Conservation (phyloP, 2,329 filamentous ascomycete species). For the Claviceps lovelessii region DNA sequence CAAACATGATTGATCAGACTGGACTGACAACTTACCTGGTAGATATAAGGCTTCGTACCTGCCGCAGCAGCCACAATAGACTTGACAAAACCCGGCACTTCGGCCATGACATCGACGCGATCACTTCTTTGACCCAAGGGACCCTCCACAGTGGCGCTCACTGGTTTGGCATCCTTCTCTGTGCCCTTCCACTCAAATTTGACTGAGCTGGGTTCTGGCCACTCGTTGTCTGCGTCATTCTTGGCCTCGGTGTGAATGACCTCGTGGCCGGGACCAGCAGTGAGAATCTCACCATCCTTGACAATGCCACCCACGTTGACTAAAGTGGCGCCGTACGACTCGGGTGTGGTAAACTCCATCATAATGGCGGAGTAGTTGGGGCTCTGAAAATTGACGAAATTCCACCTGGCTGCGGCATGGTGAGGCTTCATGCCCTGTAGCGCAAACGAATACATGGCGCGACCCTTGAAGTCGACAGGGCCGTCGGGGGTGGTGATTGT, state of each 20-base stretch:
- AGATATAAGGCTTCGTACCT: slow-evolving; percentile 94
- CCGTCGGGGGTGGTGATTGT: slow-evolving; percentile 72
- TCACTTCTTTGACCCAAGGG: slow-evolving; percentile 57
- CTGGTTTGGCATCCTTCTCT: slow-evolving; percentile 58
- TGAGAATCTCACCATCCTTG: slow-evolving; percentile 67
- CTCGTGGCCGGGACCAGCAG: slow-evolving; percentile 50
- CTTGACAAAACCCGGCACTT: slow-evolving; percentile 93
- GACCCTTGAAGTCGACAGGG: slow-evolving; percentile 67
- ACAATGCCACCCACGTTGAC: slow-evolving; percentile 74
- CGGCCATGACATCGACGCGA: slow-evolving; percentile 81
- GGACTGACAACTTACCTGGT: slow-evolving; percentile 50
- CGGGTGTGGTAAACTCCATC: slow-evolving; percentile 93
- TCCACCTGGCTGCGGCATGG: slow-evolving; percentile 84
- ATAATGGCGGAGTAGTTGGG: slow-evolving; percentile 74
- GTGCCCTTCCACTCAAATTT: slow-evolving; percentile 68
- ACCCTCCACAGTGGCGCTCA: slow-evolving; percentile 57
- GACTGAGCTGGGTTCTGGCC: slow-evolving; percentile 70
- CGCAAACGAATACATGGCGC: slow-evolving; percentile 67
- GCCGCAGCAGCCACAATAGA: slow-evolving; percentile 75
- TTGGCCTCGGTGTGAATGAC: slow-evolving; percentile 56
- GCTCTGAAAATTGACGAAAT: slow-evolving; percentile 83
- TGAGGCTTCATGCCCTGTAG: slow-evolving; percentile 99
- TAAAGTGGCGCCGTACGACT: slow-evolving; percentile 74
- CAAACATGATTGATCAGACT: too few species aligned
- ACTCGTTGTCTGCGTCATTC: slow-evolving; percentile 64